Conservation (phyloP, 305 asterid species). For the Striga hermonthica region DNA sequence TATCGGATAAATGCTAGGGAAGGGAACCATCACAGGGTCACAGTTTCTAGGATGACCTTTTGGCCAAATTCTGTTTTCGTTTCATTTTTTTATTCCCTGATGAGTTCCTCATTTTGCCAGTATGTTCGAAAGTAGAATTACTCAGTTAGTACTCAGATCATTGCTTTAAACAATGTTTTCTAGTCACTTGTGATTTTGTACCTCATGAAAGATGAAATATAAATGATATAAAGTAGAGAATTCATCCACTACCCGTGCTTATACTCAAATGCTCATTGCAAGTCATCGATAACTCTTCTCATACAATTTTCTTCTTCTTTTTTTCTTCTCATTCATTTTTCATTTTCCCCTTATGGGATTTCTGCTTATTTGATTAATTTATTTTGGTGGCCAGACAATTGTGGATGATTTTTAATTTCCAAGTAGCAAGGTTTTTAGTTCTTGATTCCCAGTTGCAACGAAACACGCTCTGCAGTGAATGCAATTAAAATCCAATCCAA, state of each 20-base stretch:
- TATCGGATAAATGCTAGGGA: constrained; percentile 26
- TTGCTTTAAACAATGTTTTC: not conserved
- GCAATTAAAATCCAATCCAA: no score
- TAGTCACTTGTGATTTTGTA: not conserved
- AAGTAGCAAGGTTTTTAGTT: not conserved
- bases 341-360: not conserved
- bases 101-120: constrained; percentile 18
- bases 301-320: not conserved
- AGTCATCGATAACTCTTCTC: not conserved
- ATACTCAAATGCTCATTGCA: constrained; percentile 3
- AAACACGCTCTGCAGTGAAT: no score
- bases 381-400: not conserved
- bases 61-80: not conserved
- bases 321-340: not conserved
- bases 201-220: constrained; percentile 1
- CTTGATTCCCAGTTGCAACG: no score
- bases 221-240: constrained; percentile 15
- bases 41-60: constrained; percentile 21
- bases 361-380: not conserved
- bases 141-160: not conserved
- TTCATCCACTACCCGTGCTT: constrained; percentile 25
- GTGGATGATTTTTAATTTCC: not conserved
- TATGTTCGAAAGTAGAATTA: not conserved
- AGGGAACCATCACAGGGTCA: constrained; percentile 28
- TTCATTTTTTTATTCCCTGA: constrained; percentile 28